Conservation (phyloP, 139 green algal species). For the Zygnema circumcarinatum region DNA sequence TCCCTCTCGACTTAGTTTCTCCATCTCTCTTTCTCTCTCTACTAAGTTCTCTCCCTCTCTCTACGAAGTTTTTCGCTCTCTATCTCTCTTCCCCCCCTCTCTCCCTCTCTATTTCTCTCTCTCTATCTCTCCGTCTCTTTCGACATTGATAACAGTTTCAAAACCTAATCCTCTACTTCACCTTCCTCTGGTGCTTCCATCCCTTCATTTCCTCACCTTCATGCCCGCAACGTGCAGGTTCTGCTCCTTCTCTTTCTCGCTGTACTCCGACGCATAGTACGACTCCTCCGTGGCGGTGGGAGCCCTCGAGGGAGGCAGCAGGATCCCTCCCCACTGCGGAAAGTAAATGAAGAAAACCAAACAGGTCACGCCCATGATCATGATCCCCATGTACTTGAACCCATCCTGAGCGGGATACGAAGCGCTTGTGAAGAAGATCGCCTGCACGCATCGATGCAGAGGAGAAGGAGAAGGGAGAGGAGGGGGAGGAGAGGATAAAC, state of each 20-base stretch:
- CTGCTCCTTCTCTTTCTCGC: slow-evolving; percentile 25
- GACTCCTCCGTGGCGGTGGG: slow-evolving; percentile 82
- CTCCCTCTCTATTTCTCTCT: no score
- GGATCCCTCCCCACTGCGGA: slow-evolving; percentile 93
- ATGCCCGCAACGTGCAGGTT: slow-evolving; percentile 12
- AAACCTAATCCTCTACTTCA: no score
- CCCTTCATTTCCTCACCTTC: no score
- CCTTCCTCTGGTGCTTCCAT: no score
- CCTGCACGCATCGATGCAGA: slow-evolving; percentile 6
- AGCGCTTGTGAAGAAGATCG: slow-evolving; percentile 43
- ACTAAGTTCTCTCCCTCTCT: no score
- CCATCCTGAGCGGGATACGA: slow-evolving; percentile 69
- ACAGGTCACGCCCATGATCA: slow-evolving; percentile 79
- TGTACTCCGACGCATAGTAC: slow-evolving; percentile 63
- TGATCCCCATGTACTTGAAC: slow-evolving; percentile 87
- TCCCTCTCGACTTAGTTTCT: no score
- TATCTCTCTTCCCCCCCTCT: no score
- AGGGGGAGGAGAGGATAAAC: background rate
- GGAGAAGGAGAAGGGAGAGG: background rate
- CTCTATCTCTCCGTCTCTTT: no score
- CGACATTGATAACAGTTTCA: no score
- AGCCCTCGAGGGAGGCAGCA: slow-evolving; percentile 70
- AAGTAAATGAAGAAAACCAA: slow-evolving; percentile 83
- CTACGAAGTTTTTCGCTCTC: no score
- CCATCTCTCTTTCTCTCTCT: no score